Evolutionary conservation across 139 green algal genomes (phyloP), one percentile per base, ranked within the genome.

Genomic region (Chlorella sp.): DNA sequence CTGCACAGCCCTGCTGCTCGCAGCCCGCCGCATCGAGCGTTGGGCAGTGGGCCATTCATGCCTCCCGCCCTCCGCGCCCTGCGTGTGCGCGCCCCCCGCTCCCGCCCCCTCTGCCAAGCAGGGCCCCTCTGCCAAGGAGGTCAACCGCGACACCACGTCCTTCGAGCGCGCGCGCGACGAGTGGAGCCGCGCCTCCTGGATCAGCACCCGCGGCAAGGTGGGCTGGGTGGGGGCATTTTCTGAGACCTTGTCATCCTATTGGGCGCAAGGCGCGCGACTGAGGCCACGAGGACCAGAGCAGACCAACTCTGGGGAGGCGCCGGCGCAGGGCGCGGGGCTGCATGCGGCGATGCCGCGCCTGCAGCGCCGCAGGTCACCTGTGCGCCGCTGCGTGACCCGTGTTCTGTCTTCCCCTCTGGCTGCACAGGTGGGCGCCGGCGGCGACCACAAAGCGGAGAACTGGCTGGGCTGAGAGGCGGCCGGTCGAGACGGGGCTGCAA

Each of bases 121-220:
- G 73, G 83, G 76, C 45, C 70, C 77, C n/a, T 74, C 74, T 21
- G 77, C 79, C 17, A 69, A 61, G 29, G 84, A 90, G 60, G 64
- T 80, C 15, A 83, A 86, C 42, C 64, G 85, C 0, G 88, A 93
- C 79, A 80, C 68, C 2, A 93, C 88, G n/a, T 53, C 72, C 25
- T 93, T 93, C 67, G 88, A 93, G 71, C 67, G 77, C 3, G 87
- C 85, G 14, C 51, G 83, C 2, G 67, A 75, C 0, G 82, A 85
- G 21, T 93, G 88, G 88, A 74, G 70, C 42, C 66, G 61, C 31
- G 61, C 63, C 7, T 71, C 69, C 1, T n/a, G n/a, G n/a, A 67
- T 93, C 23, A 83, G 70, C 38, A 36, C 68, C 2, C 53, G 84
- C 0, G 86, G 88, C 36, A 87, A 84, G 72, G 77, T 90, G 21